A percentile compares a stretch with the other conserved stretches of the same genome.
phyloP scores from a whole-genome alignment of 2,329 filamentous ascomycete species.

The Fusarium buharicum region DNA sequence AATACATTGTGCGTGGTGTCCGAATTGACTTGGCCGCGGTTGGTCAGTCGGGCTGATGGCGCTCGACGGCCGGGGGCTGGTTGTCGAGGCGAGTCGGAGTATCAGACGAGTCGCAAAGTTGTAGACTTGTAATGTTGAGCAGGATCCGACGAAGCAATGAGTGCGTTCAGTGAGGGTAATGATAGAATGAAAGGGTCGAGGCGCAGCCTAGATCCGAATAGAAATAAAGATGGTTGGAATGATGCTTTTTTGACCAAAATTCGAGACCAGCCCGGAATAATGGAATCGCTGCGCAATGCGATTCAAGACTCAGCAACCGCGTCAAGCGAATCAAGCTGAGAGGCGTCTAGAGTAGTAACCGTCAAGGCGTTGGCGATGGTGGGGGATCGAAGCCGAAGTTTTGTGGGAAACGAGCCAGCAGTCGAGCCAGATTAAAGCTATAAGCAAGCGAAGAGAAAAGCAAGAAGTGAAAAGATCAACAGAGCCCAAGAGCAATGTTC shows the following conservation, averaged over 20 bases:
- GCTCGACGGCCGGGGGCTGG: slow-evolving; percentile 25
- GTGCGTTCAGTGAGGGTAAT: slow-evolving; percentile 19
- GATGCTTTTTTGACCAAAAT: slow-evolving; percentile 46
- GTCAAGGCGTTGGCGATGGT: slow-evolving; percentile 53
- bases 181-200: slow-evolving; percentile 42
- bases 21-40: slow-evolving; percentile 42
- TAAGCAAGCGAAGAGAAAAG: slow-evolving; percentile 56
- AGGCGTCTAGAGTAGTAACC: slow-evolving; percentile 50
- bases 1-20: slow-evolving; percentile 71
- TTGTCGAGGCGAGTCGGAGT: slow-evolving; percentile 26
- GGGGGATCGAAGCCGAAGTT: slow-evolving; percentile 48
- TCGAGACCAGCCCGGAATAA: slow-evolving; percentile 62
- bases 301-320: slow-evolving; percentile 54
- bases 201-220: slow-evolving; percentile 50
- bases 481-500: slow-evolving; percentile 42
- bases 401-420: slow-evolving; percentile 41
- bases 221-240: slow-evolving; percentile 41
- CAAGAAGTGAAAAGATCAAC: slow-evolving; percentile 46
- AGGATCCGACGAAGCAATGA: slow-evolving; percentile 14
- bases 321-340: slow-evolving; percentile 57
- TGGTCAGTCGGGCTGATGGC: slow-evolving; percentile 42
- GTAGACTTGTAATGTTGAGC: slow-evolving; percentile 7
- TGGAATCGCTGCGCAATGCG: slow-evolving; percentile 46
- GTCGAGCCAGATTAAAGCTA: slow-evolving; percentile 55
- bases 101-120: slow-evolving; percentile 29